Evolutionary conservation across 148 eudicot species (phyloP), one percentile per base, ranked within the genome.

Genomic region (Rhododendron griersonianum): DNA sequence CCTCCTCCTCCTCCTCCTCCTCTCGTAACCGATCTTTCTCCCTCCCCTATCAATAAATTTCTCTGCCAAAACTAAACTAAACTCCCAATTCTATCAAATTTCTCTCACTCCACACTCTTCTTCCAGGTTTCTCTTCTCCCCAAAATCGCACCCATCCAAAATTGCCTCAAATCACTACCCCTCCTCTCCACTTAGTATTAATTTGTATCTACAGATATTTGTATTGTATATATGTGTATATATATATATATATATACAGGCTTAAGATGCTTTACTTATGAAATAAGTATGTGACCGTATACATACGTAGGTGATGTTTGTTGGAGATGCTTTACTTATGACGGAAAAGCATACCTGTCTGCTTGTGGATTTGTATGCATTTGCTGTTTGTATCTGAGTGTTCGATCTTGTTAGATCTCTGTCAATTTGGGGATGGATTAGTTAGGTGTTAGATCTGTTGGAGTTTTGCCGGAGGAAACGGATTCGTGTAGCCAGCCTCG

Each of bases 371-470:
- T 23, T 81, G 61, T 35, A 7, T 37, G 11, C 41, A 61, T 61
- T 4, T 61, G 48, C 47, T 81, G n/a, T 33, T 55, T 33, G 83
- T 81, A 57, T 41, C 19, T 61, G 1, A 11, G 41, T 23, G 76
- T 59, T n/a, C 65, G 18, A 63, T 61, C 45, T 21, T 13, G 47
- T 11, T 53, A 1, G 33, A 78, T 44, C 16, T 79, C 11, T n/a
- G 2, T 48, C 21, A 30, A 5, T 50, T 10, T 28, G 45, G 7
- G 83, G 81, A 28, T 14, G 37, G 73, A 19, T 81, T 11, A 50
- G 5, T 51, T 81, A 73, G 41, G 55, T 74, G 59, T 81, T 50
- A 30, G 89, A 81, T 28, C 65, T 53, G 78, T 23, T 63, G 11
- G 74, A 67, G 74, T 67, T n/a, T 25, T 3, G 35, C 33, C 14